These are phyloP conservation scores for Arthrobotrys sinensis DNA, from an alignment of 2,329 filamentous ascomycete genomes.

Conservation along the genomic window DNA sequence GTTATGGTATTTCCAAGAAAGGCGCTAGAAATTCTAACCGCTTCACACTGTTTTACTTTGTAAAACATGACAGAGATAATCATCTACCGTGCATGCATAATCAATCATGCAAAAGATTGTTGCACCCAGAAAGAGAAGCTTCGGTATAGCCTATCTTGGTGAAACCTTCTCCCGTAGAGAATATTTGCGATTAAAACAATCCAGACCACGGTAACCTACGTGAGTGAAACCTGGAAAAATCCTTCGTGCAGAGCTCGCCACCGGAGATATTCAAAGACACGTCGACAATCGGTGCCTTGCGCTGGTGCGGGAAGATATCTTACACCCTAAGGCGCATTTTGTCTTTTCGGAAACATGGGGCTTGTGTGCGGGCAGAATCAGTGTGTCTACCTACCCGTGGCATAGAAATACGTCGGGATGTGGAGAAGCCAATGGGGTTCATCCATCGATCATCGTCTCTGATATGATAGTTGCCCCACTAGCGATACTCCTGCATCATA, in stretches of 20 bases:
- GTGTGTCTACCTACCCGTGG: slow-evolving; percentile 22
- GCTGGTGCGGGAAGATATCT: slow-evolving; percentile 54
- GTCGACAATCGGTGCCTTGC: slow-evolving; percentile 32
- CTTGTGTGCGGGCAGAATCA: slow-evolving; percentile 23
- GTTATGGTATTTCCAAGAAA: slow-evolving; percentile 19
- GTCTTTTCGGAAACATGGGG: slow-evolving; percentile 33
- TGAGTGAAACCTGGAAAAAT: slow-evolving; percentile 7
- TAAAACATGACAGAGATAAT: slow-evolving; percentile 27
- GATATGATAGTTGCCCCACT: slow-evolving; percentile 53
- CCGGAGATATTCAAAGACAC: slow-evolving; percentile 59
- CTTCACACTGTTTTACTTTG: slow-evolving; percentile 45
- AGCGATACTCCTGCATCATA: slow-evolving; percentile 35
- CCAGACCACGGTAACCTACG: slow-evolving; percentile 26
- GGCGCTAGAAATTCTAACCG: slow-evolving; percentile 33
- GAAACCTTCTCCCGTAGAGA: slow-evolving; percentile 16
- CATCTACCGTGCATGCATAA: slow-evolving; percentile 16
- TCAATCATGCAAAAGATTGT: slow-evolving; percentile 2
- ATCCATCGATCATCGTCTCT: slow-evolving; percentile 21
- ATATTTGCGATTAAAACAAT: slow-evolving; percentile 16
- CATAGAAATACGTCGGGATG: not conserved
- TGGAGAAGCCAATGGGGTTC: slow-evolving; percentile 21
- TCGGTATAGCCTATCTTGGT: slow-evolving; percentile 13
- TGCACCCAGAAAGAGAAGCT: slow-evolving; percentile 28
- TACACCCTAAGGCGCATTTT: not conserved
- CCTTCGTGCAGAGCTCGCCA: slow-evolving; percentile 40